phyloP scores from a whole-genome alignment of 108 stramenopile species.

The Seminavis robusta region DNA sequence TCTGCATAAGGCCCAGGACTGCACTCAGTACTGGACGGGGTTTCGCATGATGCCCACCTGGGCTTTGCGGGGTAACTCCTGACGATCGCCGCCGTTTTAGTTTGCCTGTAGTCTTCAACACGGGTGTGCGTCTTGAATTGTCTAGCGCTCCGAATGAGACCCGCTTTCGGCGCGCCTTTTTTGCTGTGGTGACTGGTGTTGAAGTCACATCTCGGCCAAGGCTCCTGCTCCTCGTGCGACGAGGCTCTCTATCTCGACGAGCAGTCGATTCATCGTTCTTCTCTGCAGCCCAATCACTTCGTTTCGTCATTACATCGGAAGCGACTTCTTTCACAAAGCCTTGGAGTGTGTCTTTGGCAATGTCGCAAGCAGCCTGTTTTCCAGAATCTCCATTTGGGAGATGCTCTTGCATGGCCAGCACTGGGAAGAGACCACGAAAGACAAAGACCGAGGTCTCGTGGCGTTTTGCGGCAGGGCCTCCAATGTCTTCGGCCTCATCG shows the following conservation, averaged over 20 bases:
- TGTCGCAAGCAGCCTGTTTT: conserved; percentile 52
- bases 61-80: neutral
- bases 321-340: conserved; percentile 33
- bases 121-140: conserved; percentile 6
- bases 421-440: conserved; percentile 55
- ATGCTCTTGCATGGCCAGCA: conserved; percentile 45
- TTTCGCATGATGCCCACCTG: neutral
- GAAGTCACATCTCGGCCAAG: too few relatives aligned
- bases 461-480: neutral
- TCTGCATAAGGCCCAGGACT: conserved; percentile 71
- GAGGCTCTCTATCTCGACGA: neutral
- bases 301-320: too few relatives aligned
- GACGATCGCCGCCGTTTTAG: conserved; percentile 14
- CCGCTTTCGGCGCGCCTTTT: conserved; percentile 6
- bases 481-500: neutral
- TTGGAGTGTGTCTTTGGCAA: conserved; percentile 34
- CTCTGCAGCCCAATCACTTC: conserved; percentile 1
- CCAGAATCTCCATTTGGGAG: conserved; percentile 70
- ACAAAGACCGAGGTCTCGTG: conserved; percentile 53
- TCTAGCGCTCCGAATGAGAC: too few relatives aligned
- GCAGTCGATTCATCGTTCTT: conserved; percentile 5
- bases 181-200: neutral
- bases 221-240: neutral
- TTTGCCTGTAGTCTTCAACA: conserved; percentile 17
- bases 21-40: conserved; percentile 42